These are phyloP conservation scores for Chytriomyces confervae DNA, from an alignment of 192 early-diverging fungal species.

Conservation along the genomic window DNA sequence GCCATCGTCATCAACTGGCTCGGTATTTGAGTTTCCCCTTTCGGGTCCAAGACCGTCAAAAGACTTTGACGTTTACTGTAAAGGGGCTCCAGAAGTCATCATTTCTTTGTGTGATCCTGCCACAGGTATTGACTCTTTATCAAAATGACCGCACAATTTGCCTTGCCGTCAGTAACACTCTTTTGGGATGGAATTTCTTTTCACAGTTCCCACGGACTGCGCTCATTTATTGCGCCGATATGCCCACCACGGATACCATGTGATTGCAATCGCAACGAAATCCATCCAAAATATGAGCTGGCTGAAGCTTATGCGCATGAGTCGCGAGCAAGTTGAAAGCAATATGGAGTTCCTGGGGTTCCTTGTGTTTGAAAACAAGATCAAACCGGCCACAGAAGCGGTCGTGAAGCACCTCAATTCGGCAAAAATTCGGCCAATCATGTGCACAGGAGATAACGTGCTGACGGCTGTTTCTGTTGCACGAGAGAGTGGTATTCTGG, in stretches of 20 bases:
- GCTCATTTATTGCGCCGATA: conserved; percentile 79
- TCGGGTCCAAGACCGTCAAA: conserved; percentile 1
- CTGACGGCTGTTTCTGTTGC: conserved; percentile 95
- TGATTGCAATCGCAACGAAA: conserved; percentile 91
- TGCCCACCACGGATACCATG: conserved; percentile 95
- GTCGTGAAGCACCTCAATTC: conserved; percentile 78
- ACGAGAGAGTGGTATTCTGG: conserved; percentile 90
- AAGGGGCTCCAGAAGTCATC: conserved; percentile 98
- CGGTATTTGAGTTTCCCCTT: background rate
- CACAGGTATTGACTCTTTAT: conserved; percentile 58
- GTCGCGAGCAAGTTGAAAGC: conserved; percentile 85
- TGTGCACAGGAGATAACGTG: conserved; percentile 99
- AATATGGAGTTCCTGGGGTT: conserved; percentile 92
- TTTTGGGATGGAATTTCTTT: conserved; percentile 4
- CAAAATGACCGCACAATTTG: conserved; percentile 1
- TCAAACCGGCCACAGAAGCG: conserved; percentile 83
- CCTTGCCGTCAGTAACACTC: conserved; percentile 4
- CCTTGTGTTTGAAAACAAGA: conserved; percentile 98
- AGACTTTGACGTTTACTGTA: conserved; percentile 84
- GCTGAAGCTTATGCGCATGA: conserved; percentile 77
- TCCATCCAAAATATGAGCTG: conserved; percentile 70
- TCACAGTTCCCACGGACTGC: conserved; percentile 85
- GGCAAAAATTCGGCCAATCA: conserved; percentile 91
- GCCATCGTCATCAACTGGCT: background rate
- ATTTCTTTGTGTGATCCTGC: conserved; percentile 82